phyloP scores from a whole-genome alignment of 768 basidiomycete species.

The Termitomyces eurrhizus region DNA sequence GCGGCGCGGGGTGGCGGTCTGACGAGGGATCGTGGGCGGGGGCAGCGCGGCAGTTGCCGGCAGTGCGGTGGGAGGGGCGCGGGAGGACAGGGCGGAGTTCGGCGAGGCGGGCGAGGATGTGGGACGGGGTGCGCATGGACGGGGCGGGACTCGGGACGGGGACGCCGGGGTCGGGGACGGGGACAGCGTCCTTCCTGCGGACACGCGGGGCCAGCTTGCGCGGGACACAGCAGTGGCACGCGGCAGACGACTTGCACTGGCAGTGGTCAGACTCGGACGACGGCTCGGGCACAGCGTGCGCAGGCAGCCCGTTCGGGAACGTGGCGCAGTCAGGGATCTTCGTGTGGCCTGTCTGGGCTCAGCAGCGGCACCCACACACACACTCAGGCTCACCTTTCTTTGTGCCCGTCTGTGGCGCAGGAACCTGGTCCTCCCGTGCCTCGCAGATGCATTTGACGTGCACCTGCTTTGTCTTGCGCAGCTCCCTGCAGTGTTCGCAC shows the following conservation, averaged over 20 bases:
- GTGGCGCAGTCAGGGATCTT: constrained; percentile 68
- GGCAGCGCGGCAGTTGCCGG: constrained; percentile 25
- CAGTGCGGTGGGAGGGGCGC: constrained; percentile 33
- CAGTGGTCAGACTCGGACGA: constrained; percentile 58
- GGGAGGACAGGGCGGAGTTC: constrained; percentile 71
- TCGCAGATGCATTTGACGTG: constrained; percentile 87
- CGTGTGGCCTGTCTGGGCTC: constrained; percentile 38
- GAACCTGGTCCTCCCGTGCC: constrained; percentile 62
- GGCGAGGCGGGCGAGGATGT: constrained; percentile 57
- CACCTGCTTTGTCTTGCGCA: constrained; percentile 81
- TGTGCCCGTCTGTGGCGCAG: constrained; percentile 33
- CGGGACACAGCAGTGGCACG: constrained; percentile 58
- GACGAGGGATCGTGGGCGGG: constrained; percentile 47
- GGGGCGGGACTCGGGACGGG: background rate
- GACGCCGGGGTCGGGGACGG: constrained; percentile 6
- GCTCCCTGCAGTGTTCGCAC: constrained; percentile 83
- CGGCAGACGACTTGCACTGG: constrained; percentile 42
- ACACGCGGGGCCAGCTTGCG: constrained; percentile 37
- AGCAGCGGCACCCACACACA: too few relatives aligned
- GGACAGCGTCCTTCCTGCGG: constrained; percentile 23
- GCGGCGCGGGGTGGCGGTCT: constrained; percentile 34
- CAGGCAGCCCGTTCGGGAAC: constrained; percentile 77
- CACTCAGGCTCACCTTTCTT: constrained; percentile 60
- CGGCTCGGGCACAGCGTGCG: constrained; percentile 51
- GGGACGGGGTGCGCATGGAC: constrained; percentile 31